Conservation (phyloP, 2,329 filamentous ascomycete genomes). For the Phaeosphaeriaceae sp. region DNA sequence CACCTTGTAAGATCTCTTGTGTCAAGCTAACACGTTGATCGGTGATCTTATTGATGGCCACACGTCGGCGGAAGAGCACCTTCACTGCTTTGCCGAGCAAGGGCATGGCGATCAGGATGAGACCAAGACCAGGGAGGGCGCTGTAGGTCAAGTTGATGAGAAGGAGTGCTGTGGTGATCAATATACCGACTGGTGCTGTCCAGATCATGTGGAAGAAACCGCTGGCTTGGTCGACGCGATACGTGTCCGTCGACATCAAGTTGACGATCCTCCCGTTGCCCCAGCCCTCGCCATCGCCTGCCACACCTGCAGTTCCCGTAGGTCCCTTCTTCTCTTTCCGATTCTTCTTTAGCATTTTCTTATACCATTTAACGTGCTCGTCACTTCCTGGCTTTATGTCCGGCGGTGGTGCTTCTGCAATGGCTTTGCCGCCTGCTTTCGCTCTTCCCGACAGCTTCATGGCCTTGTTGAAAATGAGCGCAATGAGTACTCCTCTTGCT, state of each 20-base stretch:
- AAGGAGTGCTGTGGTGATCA: slow-evolving; percentile 81
- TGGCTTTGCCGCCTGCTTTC: slow-evolving; percentile 75
- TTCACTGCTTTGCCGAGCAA: slow-evolving; percentile 79
- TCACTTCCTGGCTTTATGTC: slow-evolving; percentile 57
- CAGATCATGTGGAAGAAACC: slow-evolving; percentile 92
- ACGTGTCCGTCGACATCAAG: slow-evolving; percentile 93
- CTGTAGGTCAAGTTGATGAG: slow-evolving; percentile 89
- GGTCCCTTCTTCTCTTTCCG: slow-evolving; percentile 47
- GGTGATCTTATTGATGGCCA: slow-evolving; percentile 88
- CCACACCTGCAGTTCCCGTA: slow-evolving; percentile 57
- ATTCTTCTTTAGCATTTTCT: slow-evolving; percentile 53
- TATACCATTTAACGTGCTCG: slow-evolving; percentile 60
- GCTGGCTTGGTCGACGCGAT: slow-evolving; percentile 86
- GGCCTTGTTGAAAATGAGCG: slow-evolving; percentile 88
- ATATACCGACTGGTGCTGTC: slow-evolving; percentile 80
- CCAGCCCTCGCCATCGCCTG: slow-evolving; percentile 82
- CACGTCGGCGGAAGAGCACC: slow-evolving; percentile 75
- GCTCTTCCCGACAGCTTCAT: slow-evolving; percentile 89
- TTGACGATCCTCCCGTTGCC: slow-evolving; percentile 91
- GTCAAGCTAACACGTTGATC: slow-evolving; percentile 91
- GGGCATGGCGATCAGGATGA: slow-evolving; percentile 80
- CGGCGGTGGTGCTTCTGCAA: slow-evolving; percentile 47
- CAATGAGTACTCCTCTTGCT: slow-evolving; percentile 79
- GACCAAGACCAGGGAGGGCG: slow-evolving; percentile 83
- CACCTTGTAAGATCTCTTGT: slow-evolving; percentile 88